A percentile compares a stretch with the other conserved stretches of the same genome.
These are phyloP conservation scores for Colletotrichum sp. DNA, from an alignment of 2,329 filamentous ascomycete species.

Conservation along the genomic window DNA sequence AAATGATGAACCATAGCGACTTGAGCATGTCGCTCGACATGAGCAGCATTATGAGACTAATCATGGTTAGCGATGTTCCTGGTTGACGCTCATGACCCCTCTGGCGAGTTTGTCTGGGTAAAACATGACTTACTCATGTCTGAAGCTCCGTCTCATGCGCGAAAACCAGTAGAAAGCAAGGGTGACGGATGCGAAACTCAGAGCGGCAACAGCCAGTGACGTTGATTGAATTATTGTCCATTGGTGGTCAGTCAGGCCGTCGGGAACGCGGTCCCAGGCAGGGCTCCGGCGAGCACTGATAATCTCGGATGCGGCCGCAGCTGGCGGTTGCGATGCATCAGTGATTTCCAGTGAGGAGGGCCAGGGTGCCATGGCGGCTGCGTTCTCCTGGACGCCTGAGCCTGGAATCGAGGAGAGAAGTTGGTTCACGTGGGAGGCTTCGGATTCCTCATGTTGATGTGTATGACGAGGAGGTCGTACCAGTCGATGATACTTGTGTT, in stretches of 20 bases:
- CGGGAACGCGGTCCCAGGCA: conserved; percentile 2
- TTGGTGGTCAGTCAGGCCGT: conserved; percentile 11
- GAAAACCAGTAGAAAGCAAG: conserved; percentile 74
- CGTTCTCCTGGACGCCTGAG: not conserved
- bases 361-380: conserved; percentile 18
- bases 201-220: conserved; percentile 45
- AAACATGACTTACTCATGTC: conserved; percentile 65
- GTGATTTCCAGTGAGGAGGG: not conserved
- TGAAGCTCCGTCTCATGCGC: conserved; percentile 75
- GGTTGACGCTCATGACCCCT: not conserved
- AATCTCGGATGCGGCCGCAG: not conserved
- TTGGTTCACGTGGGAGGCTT: conserved; percentile 18
- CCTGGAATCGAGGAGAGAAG: not conserved
- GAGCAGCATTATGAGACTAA: conserved; percentile 75
- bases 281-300: not conserved
- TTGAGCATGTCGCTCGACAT: conserved; percentile 77
- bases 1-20: conserved; percentile 71
- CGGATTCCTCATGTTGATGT: conserved; percentile 18
- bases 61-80: conserved; percentile 22
- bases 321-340: not conserved
- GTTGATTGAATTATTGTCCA: conserved; percentile 21
- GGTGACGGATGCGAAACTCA: conserved; percentile 63
- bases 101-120: not conserved
- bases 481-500: not conserved
- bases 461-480: not conserved